Evolutionary conservation across 2,329 filamentous ascomycete genomes (phyloP), one percentile per base, ranked within the genome.

Genomic region (Aureobasidium sp.): DNA sequence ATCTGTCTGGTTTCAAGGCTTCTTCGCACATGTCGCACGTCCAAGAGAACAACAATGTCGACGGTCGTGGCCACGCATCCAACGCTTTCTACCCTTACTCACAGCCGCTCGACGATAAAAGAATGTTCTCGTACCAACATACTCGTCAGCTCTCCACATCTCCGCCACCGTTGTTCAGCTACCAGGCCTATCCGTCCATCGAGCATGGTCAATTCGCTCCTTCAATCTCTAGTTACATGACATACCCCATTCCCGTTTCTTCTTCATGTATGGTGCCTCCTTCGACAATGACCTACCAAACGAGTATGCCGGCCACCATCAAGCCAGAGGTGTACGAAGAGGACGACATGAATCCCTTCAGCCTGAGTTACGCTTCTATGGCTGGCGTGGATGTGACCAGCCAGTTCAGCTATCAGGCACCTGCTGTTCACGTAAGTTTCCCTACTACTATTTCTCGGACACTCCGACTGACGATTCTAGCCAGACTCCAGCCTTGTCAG

Each of bases 401-500:
- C 31, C 44, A 52, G 15, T 58, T 42, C 52, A 53, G 47, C 34
- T 90, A 89, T 78, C 84, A 88, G 72, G 79, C 85, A 68, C 83
- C 84, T 74, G 83, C 84, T 76, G 84, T 87, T 81, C 87, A 89
- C 84, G 88, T 91, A 87, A 87, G 85, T 86, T 77, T 77, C 74
- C 78, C 44, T 29, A 15, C 6, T 36, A 12, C n/a, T 15, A 8
- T 44, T 6, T 42, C 17, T 34, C 12, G 49, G 6, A 11, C 15
- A 15, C 15, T 12, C 27, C 17, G 14, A 52, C 48, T 60, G 52
- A 63, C 67, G 62, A 41, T 52, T 63, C 51, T 42, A 52, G 44
- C 53, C 77, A 91, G 88, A 91, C 88, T 74, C 88, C 88, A 77
- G 86, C 88, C 71, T 83, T 91, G 69, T 88, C 87, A 70, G 87